Percentiles rank a stretch among this genome's conserved stretches.
Evolutionary conservation across 352 stramenopile species (phyloP).

Genomic region (Phytophthora fragariae): DNA sequence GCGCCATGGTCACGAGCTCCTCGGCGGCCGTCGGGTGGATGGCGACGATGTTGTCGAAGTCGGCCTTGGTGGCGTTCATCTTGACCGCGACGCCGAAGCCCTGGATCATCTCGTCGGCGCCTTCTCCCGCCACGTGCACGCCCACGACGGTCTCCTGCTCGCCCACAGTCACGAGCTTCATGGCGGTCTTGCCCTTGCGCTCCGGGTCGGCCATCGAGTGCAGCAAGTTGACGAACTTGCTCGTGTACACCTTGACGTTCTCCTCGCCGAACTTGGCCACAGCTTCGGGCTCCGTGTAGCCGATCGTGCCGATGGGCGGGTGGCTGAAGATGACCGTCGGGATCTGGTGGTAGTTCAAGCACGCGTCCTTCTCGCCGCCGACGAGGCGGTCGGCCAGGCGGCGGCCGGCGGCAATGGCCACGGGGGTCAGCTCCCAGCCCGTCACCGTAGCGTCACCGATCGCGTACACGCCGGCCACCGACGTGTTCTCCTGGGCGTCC

Average conservation of each 20-base stretch:
- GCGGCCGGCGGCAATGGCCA: slow-evolving; percentile 90
- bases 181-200: slow-evolving; percentile 93
- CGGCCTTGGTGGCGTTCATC: slow-evolving; percentile 97
- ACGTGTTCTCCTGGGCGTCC: slow-evolving; percentile 93
- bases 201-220: slow-evolving; percentile 93
- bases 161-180: slow-evolving; percentile 94
- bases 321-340: slow-evolving; percentile 98
- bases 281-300: slow-evolving; percentile 94
- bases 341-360: slow-evolving; percentile 94
- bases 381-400: slow-evolving; percentile 93
- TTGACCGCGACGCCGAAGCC: slow-evolving; percentile 98
- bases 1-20: slow-evolving; percentile 95
- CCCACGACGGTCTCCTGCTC: slow-evolving; percentile 94
- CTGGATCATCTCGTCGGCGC: slow-evolving; percentile 98
- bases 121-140: slow-evolving; percentile 95
- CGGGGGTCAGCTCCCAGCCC: slow-evolving; percentile 88
- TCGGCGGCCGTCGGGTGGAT: slow-evolving; percentile 98
- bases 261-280: slow-evolving; percentile 93
- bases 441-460: slow-evolving; percentile 93
- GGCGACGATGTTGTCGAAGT: slow-evolving; percentile 95
- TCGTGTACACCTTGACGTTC: slow-evolving; percentile 96
- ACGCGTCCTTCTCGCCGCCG: slow-evolving; percentile 78
- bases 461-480: slow-evolving; percentile 87
- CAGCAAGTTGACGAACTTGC: slow-evolving; percentile 96
- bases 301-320: slow-evolving; percentile 95